phyloP scores from a whole-genome alignment of 2,329 filamentous ascomycete genomes.

The Trichophyton simii region DNA sequence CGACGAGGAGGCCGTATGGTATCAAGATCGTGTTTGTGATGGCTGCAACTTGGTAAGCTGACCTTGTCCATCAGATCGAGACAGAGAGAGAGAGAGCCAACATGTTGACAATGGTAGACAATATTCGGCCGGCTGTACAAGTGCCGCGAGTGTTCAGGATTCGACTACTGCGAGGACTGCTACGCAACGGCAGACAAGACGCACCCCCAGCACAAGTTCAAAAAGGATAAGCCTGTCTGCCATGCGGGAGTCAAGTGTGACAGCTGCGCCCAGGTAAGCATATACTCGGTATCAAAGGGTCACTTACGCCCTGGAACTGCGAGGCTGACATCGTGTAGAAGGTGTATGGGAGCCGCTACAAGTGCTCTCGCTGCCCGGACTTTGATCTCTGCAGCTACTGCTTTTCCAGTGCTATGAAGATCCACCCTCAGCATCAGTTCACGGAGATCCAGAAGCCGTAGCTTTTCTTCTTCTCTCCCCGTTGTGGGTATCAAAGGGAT shows the following conservation, averaged over 20 bases:
- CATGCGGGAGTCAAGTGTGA: conserved; percentile 4
- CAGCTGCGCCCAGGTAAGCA: neutral
- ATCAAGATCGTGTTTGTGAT: conserved; percentile 4
- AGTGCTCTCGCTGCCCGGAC: conserved; percentile 2
- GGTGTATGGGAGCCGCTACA: conserved; percentile 5
- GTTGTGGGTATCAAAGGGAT: too few relatives aligned
- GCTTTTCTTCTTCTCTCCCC: neutral
- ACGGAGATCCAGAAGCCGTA: conserved; percentile 4
- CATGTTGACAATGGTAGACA: neutral
- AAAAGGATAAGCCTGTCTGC: neutral
- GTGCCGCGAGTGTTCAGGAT: conserved; percentile 4
- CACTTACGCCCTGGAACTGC: neutral
- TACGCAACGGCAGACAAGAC: neutral
- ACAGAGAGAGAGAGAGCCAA: neutral
- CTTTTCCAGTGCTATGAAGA: neutral
- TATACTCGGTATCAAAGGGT: too few relatives aligned
- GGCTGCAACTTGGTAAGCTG: conserved; percentile 6
- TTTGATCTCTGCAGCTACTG: conserved; percentile 4
- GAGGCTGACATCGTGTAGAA: neutral
- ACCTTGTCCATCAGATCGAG: neutral
- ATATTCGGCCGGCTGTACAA: conserved; percentile 3
- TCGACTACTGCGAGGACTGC: conserved; percentile 6
- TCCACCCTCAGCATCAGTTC: conserved; percentile 4
- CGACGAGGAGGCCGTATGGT: conserved; percentile 4
- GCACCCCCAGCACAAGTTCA: conserved; percentile 2